Evolutionary conservation across 2,329 filamentous ascomycete species (phyloP), one percentile per base, ranked within the genome.

Genomic region (Chrysosporium keratinophilum): DNA sequence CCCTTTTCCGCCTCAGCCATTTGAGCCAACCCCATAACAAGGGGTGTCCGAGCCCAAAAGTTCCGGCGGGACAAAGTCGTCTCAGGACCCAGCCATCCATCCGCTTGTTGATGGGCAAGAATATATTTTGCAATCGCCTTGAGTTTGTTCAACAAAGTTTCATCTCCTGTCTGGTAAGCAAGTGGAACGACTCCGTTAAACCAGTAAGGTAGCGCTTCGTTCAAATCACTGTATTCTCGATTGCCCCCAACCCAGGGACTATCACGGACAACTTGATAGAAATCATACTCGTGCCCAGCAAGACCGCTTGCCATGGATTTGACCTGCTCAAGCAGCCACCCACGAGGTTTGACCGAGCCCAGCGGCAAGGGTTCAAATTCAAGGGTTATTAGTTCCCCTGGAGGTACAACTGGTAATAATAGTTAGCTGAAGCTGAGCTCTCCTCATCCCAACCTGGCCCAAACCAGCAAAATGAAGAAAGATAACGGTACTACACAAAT

Each of bases 41-140:
- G 65, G 12, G 76, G 72, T 58, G 72, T 76, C 12, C 78, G 66
- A 4, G 71, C 78, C 79, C 78, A 81, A 42, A 81, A 69, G 37
- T 76, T 73, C 49, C 78, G 65, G 15, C 67, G 69, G 5, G 68
- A 60, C 2, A 67, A 59, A 0, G 64, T 70, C 0, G 58, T 71
- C 64, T 81, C 78, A 0, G 76, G 76, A 0, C 79, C 78, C 15
- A 82, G 62, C 79, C 79, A 82, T 6, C 79, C 79, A 66, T 82
- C 79, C 0, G 60, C 57, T 31, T 71, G 70, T 54, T 80, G 77
- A 48, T 71, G 67, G 5, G 67, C 64, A n/a, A 82, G 64, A 1
- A 79, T 69, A 57, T 75, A 74, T 50, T 75, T 65, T 5, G 75
- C 63, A 31, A 72, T 72, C 4, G 65, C 57, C 15, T 70, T 67